phyloP scores from a whole-genome alignment of 257 asterid species.

The Catharanthus roseus region DNA sequence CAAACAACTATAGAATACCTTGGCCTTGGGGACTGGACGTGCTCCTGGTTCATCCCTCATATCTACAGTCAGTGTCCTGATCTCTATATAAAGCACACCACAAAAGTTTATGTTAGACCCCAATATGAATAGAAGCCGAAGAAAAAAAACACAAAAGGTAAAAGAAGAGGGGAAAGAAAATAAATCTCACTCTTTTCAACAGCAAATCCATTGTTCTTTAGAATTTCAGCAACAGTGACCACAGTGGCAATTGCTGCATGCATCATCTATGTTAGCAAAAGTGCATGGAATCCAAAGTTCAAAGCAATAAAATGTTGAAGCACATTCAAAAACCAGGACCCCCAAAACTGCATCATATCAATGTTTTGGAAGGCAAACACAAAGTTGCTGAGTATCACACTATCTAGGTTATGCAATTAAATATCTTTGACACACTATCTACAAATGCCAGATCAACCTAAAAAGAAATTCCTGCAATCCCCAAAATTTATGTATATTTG shows the following conservation, averaged over 20 bases:
- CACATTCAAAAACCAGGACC: neutral
- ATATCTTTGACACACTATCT: neutral
- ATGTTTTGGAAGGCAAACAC: neutral
- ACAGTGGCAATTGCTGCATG: slow-evolving; percentile 64
- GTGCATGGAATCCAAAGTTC: neutral
- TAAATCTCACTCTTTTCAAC: slow-evolving; percentile 56
- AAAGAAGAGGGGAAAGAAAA: neutral
- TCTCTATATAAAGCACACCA: slow-evolving; percentile 29
- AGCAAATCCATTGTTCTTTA: slow-evolving; percentile 71
- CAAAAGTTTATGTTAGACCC: slow-evolving; percentile 1
- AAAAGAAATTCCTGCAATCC: neutral
- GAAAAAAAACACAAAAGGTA: neutral
- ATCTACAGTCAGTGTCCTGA: slow-evolving; percentile 63
- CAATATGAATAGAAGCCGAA: neutral
- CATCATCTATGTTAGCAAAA: slow-evolving; percentile 14
- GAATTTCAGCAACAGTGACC: slow-evolving; percentile 65
- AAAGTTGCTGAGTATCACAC: neutral
- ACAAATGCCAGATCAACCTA: neutral
- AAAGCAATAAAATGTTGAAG: neutral
- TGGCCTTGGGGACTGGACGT: slow-evolving; percentile 63
- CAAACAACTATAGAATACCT: slow-evolving; percentile 37
- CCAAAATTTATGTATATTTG: neutral
- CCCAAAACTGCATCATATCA: neutral
- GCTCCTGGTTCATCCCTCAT: slow-evolving; percentile 65
- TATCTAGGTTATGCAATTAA: neutral